Conservation (phyloP, 2,329 filamentous ascomycete genomes). For the Aspergillus fumigatus region DNA sequence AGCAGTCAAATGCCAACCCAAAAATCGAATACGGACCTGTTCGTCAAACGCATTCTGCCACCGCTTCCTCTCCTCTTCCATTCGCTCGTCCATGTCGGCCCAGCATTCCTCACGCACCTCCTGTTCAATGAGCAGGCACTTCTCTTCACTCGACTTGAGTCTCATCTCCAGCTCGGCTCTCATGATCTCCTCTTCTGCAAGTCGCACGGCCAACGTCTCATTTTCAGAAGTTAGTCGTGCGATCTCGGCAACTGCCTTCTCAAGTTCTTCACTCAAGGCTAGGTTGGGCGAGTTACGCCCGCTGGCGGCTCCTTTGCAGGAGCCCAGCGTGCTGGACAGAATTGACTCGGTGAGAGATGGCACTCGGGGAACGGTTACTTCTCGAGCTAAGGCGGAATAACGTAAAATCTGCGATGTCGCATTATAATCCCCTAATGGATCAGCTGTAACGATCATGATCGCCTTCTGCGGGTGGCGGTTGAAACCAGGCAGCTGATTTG, state of each 20-base stretch:
- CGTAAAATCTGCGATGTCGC: slow-evolving; percentile 93
- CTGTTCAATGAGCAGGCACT: slow-evolving; percentile 71
- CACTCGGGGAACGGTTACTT: slow-evolving; percentile 85
- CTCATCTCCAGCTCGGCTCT: slow-evolving; percentile 69
- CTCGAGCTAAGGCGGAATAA: slow-evolving; percentile 86
- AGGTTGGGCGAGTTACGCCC: slow-evolving; percentile 42
- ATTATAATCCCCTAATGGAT: slow-evolving; percentile 90
- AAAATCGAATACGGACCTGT: slow-evolving; percentile 49
- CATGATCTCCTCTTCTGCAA: slow-evolving; percentile 66
- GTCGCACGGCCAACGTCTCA: slow-evolving; percentile 65
- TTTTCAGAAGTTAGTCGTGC: slow-evolving; percentile 72
- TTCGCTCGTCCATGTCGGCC: slow-evolving; percentile 73
- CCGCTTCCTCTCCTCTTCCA: slow-evolving; percentile 70
- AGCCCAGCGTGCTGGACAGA: slow-evolving; percentile 28
- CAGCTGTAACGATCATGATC: slow-evolving; percentile 94
- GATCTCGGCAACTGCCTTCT: slow-evolving; percentile 76
- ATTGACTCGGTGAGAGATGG: slow-evolving; percentile 77
- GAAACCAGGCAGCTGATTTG: slow-evolving; percentile 41
- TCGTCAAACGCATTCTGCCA: slow-evolving; percentile 76
- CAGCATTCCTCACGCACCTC: slow-evolving; percentile 86
- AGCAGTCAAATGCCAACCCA: background rate
- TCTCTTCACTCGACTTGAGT: slow-evolving; percentile 60
- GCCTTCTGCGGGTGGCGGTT: slow-evolving; percentile 74
- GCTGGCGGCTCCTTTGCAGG: slow-evolving; percentile 31
- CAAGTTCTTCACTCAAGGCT: slow-evolving; percentile 62